Evolutionary conservation across 108 stramenopile species (phyloP).

Genomic region (Nitzschia putrida): DNA sequence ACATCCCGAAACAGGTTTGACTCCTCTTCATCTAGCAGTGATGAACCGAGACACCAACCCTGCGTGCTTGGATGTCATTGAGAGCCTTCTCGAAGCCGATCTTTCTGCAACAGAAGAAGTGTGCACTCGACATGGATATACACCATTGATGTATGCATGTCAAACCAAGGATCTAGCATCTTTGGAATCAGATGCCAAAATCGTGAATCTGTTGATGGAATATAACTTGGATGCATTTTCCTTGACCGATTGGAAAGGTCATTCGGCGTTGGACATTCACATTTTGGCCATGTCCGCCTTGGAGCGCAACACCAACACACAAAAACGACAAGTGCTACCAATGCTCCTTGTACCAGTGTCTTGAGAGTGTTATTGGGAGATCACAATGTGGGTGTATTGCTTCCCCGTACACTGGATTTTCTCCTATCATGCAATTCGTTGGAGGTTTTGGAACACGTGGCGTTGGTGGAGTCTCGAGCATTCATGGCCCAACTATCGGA

Average conservation of each 20-base stretch:
- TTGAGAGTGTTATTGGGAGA: conserved; percentile 4
- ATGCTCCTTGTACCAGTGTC: background rate
- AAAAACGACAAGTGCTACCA: background rate
- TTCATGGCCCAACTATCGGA: conserved; percentile 6
- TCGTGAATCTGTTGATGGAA: conserved; percentile 27
- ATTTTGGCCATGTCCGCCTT: conserved; percentile 21
- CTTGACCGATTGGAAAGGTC: conserved; percentile 9
- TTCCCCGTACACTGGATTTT: conserved; percentile 11
- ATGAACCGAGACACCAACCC: background rate
- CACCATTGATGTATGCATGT: conserved; percentile 28
- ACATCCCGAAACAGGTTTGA: conserved; percentile 11
- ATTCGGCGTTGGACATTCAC: conserved; percentile 28
- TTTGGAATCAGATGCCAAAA: conserved; percentile 5
- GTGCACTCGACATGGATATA: background rate
- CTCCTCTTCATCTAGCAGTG: conserved; percentile 23
- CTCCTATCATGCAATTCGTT: conserved; percentile 28
- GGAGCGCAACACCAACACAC: background rate
- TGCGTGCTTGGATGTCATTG: conserved; percentile 19
- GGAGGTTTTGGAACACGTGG: conserved; percentile 26
- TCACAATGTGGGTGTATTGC: background rate
- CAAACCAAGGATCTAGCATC: background rate
- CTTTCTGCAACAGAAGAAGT: conserved; percentile 10
- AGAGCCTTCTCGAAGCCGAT: conserved; percentile 8
- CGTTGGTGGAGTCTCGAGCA: conserved; percentile 24
- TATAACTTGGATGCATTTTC: background rate